These are phyloP conservation scores for Leersia perrieri DNA, from an alignment of 176 grass and related monocot genomes.

Conservation along the genomic window DNA sequence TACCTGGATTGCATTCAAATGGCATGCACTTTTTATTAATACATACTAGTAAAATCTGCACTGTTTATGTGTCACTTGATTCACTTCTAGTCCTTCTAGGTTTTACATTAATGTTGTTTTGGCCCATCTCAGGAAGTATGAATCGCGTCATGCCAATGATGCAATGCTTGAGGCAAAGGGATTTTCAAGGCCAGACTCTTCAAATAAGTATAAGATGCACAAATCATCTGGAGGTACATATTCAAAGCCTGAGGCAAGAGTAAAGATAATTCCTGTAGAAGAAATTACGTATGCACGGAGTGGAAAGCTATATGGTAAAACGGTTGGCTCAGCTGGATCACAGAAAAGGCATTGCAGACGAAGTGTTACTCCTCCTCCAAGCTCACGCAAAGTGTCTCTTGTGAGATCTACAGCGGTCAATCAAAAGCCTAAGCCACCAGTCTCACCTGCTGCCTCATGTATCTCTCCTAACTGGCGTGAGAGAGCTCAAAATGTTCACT, in stretches of 20 bases:
- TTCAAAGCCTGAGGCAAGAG: conserved; percentile 50
- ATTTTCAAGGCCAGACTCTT: neutral
- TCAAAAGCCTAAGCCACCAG: conserved; percentile 12
- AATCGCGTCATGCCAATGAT: neutral
- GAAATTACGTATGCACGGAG: conserved; percentile 43
- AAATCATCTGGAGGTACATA: conserved; percentile 34
- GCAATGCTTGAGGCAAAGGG: neutral
- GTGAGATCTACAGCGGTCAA: neutral
- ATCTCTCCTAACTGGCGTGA: neutral
- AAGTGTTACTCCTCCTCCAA: conserved; percentile 39
- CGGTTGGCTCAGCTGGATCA: conserved; percentile 8
- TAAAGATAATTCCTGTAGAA: conserved; percentile 58
- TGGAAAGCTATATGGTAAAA: conserved; percentile 34
- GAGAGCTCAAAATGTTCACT: conserved; percentile 14
- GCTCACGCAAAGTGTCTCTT: conserved; percentile 27
- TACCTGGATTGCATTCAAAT: neutral
- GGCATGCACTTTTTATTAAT: conserved; percentile 5
- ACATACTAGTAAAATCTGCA: neutral
- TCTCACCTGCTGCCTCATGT: neutral
- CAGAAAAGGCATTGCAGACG: conserved; percentile 14
- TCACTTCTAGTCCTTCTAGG: conserved; percentile 3
- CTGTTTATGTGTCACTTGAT: conserved; percentile 8
- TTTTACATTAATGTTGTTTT: conserved; percentile 27
- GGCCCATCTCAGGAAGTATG: neutral
- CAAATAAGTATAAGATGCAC: neutral